Evolutionary conservation across 352 stramenopile species (phyloP).

Genomic region (Globisporangium mamillatum): DNA sequence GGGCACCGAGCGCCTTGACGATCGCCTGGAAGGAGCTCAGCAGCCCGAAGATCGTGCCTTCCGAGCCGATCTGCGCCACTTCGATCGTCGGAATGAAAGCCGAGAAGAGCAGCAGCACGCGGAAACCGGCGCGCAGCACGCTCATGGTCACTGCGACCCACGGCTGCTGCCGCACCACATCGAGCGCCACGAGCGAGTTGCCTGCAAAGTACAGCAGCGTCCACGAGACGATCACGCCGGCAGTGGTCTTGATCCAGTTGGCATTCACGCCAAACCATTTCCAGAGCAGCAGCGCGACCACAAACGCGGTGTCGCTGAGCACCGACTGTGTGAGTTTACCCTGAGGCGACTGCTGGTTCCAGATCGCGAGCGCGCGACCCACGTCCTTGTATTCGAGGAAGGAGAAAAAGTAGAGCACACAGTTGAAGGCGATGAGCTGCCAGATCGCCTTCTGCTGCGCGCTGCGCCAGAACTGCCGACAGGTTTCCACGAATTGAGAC

Average conservation of each 20-base stretch:
- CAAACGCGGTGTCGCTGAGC: conserved; percentile 24
- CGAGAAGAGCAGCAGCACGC: conserved; percentile 27
- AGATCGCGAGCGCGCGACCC: conserved; percentile 22
- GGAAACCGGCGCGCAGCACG: conserved; percentile 21
- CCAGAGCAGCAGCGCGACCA: conserved; percentile 25
- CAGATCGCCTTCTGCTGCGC: conserved; percentile 45
- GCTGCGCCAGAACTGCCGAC: conserved; percentile 21
- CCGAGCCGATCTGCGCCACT: conserved; percentile 37
- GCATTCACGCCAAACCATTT: conserved; percentile 19
- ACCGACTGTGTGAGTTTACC: conserved; percentile 19
- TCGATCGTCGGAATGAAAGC: conserved; percentile 43
- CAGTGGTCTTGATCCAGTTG: conserved; percentile 24
- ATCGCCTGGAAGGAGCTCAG: conserved; percentile 35
- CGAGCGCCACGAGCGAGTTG: conserved; percentile 28
- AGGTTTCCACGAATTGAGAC: conserved; percentile 16
- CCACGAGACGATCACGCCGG: conserved; percentile 17
- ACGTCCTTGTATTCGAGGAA: conserved; percentile 29
- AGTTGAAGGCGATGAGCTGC: conserved; percentile 44
- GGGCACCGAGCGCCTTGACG: conserved; percentile 26
- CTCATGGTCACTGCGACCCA: conserved; percentile 27
- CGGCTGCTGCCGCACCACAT: conserved; percentile 14
- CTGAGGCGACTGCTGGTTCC: conserved; percentile 16
- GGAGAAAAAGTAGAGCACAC: conserved; percentile 39
- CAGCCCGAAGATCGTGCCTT: conserved; percentile 42
- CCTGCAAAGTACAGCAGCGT: conserved; percentile 8